Base-by-base conservation (phyloP, 164 flowering plant species). In the Tetracentron sinense region DNA sequence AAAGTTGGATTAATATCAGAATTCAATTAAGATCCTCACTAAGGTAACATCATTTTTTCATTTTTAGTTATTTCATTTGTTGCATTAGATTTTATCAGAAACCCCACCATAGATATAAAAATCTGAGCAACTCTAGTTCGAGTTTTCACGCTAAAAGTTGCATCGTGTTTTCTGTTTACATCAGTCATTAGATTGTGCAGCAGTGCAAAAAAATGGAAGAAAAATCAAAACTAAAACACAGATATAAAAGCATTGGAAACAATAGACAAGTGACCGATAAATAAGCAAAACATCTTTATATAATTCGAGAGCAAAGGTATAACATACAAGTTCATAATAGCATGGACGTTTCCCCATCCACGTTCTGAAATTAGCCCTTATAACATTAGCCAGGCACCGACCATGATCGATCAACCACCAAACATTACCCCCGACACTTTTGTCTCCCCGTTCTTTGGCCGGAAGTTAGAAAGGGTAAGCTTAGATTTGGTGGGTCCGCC, bases 311-410 rank as follows among this genome's bases (percentile, higher is more conserved):
- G 56, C 38, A 68, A 51, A 66, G 20, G 51, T 66, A 66, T 69
- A 56, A 60, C 75, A 66, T 53, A 61, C 65, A 70, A 15, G 61
- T 61, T 54, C n/a, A 69, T 58, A 70, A 42, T 44, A 61, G 21
- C 61, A 70, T 61, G 75, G 70, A 63, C 50, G 66, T 30, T 62
- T 56, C 58, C 58, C 58, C 58, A 71, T 55, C 80, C 77, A 68
- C 58, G 73, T 59, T 30, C 61, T 62, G 60, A 69, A 67, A 82
- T 75, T 77, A 80, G 79, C 71, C 54, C 71, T 72, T 67, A 71
- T 56, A 65, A 65, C 73, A 74, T 70, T 69, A 69, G 77, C 66
- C 28, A 58, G 65, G 61, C 71, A 66, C 61, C 44, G 25, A 69
- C n/a, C 49, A 69, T 29, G 46, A 58, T 21, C 42, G 64, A 75